Conservation (phyloP, 2,329 filamentous ascomycete genomes). For the Penicillium hordei region DNA sequence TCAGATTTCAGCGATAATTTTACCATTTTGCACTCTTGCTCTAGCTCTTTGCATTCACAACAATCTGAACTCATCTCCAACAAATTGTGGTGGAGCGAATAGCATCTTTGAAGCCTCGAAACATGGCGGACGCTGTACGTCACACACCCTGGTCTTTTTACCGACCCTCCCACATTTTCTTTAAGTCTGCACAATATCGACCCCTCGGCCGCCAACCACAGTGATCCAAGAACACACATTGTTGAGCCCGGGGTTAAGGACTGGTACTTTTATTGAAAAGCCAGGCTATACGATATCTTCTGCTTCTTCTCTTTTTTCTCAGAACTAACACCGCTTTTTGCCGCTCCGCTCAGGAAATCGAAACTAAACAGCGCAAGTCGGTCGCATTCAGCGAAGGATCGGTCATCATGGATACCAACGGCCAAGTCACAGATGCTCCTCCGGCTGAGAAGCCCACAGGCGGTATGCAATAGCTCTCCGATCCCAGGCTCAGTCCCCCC, state of each 20-base stretch:
- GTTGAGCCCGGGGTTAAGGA: neutral
- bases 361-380: conserved; percentile 76
- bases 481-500: conserved; percentile 3
- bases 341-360: conserved; percentile 41
- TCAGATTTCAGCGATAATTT: conserved; percentile 23
- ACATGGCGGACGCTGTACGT: conserved; percentile 48
- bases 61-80: conserved; percentile 1
- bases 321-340: conserved; percentile 32
- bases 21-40: conserved; percentile 13
- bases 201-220: conserved; percentile 28
- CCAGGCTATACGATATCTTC: conserved; percentile 8
- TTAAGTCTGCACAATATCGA: conserved; percentile 30
- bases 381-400: conserved; percentile 90
- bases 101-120: conserved; percentile 21
- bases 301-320: conserved; percentile 7
- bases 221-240: conserved; percentile 16
- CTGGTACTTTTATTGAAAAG: neutral
- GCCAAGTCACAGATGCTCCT: conserved; percentile 73
- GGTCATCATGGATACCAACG: conserved; percentile 85
- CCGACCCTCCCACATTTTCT: conserved; percentile 44
- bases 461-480: conserved; percentile 61
- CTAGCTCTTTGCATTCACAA: conserved; percentile 2
- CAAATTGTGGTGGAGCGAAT: conserved; percentile 14
- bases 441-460: conserved; percentile 77
- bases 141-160: conserved; percentile 39